Percentiles rank a stretch among this genome's conserved stretches.
phyloP scores from a whole-genome alignment of 2,329 filamentous ascomycete genomes.

The Aspergillus persii region DNA sequence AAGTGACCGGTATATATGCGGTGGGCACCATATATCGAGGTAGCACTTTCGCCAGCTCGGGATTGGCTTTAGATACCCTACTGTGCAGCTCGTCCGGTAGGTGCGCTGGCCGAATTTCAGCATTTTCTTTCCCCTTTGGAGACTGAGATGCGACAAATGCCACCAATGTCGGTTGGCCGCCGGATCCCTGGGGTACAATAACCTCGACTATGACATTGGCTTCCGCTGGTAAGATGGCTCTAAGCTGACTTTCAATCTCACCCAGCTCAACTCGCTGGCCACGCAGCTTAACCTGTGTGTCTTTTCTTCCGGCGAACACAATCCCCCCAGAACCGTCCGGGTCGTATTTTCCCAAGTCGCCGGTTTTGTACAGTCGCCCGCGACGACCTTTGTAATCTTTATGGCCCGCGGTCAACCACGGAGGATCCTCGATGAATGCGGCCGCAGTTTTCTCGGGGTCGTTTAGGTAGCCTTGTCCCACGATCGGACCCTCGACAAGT shows the following conservation, averaged over 20 bases:
- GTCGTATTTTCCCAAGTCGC: constrained; percentile 40
- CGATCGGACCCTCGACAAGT: constrained; percentile 47
- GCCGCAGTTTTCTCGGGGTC: constrained; percentile 36
- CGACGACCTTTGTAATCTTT: constrained; percentile 23
- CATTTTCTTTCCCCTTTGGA: constrained; percentile 16
- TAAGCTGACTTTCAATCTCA: constrained; percentile 40
- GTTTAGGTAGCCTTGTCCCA: constrained; percentile 48
- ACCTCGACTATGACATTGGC: constrained; percentile 50
- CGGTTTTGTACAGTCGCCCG: constrained; percentile 41
- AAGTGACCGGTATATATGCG: constrained; percentile 43
- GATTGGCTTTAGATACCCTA: constrained; percentile 21
- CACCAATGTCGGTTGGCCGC: constrained; percentile 29
- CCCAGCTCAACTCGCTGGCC: constrained; percentile 46
- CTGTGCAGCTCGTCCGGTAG: constrained; percentile 17
- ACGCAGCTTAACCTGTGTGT: constrained; percentile 42
- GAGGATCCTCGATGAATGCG: constrained; percentile 38
- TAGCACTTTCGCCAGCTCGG: constrained; percentile 25
- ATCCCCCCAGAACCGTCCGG: constrained; percentile 38
- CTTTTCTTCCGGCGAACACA: constrained; percentile 39
- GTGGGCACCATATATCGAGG: constrained; percentile 38
- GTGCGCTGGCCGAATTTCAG: constrained; percentile 14
- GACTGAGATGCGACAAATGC: constrained; percentile 31
- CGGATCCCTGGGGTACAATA: constrained; percentile 34
- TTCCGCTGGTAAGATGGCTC: constrained; percentile 26
- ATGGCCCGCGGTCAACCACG: constrained; percentile 34